These are phyloP conservation scores for Cyberlindnera bimundalis DNA, from an alignment of 805 yeast genomes.

Conservation along the genomic window DNA sequence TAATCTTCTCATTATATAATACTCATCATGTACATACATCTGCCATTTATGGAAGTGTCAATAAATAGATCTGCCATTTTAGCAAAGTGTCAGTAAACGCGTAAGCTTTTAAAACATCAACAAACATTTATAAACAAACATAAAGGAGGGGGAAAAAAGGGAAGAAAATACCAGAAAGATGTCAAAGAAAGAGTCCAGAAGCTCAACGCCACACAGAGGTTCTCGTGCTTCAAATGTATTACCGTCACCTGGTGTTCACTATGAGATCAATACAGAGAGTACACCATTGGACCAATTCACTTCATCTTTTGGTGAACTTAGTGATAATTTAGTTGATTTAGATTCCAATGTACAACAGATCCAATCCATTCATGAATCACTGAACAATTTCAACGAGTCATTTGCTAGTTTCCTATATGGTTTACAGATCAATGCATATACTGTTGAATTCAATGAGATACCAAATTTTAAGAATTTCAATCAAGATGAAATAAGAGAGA, in stretches of 20 bases:
- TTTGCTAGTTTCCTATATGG: slow-evolving; percentile 78
- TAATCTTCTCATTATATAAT: no score
- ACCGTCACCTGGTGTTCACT: slow-evolving; percentile 44
- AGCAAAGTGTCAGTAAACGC: slow-evolving; percentile 3
- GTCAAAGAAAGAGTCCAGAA: slow-evolving; percentile 21
- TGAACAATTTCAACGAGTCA: slow-evolving; percentile 70
- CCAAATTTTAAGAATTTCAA: slow-evolving; percentile 18
- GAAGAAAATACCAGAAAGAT: slow-evolving; percentile 4
- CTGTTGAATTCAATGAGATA: slow-evolving; percentile 57
- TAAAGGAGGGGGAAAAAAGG: not conserved
- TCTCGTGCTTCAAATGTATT: slow-evolving; percentile 36
- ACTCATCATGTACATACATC: not conserved
- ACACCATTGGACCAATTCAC: slow-evolving; percentile 41
- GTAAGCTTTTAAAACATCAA: not conserved
- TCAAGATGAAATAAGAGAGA: slow-evolving; percentile 19
- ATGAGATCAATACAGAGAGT: slow-evolving; percentile 38
- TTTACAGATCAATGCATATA: slow-evolving; percentile 80
- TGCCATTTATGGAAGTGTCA: not conserved
- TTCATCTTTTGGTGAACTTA: slow-evolving; percentile 41
- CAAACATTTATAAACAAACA: not conserved
- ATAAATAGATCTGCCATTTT: slow-evolving; percentile 5
- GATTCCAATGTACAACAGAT: slow-evolving; percentile 57
- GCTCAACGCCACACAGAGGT: slow-evolving; percentile 35
- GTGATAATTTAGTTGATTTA: slow-evolving; percentile 51
- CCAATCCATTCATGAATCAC: slow-evolving; percentile 55